phyloP scores from a whole-genome alignment of 352 stramenopile genomes.

The Thalassiosira mediterranea region DNA sequence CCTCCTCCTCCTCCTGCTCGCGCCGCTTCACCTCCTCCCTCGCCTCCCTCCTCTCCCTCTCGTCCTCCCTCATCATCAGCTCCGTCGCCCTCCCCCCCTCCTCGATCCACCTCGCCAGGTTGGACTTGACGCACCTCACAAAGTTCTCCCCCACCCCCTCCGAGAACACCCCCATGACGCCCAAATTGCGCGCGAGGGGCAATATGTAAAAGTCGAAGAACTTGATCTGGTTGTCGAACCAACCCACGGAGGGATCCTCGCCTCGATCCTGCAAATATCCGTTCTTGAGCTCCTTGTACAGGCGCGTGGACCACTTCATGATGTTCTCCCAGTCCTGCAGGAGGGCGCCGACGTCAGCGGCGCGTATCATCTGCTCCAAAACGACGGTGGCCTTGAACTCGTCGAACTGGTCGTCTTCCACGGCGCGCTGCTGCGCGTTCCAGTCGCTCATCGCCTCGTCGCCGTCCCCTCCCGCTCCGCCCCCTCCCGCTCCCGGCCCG shows the following conservation, averaged over 20 bases:
- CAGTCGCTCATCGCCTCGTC: slow-evolving; percentile 2
- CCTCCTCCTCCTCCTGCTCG: too few relatives aligned
- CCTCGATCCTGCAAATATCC: slow-evolving; percentile 24
- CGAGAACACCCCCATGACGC: slow-evolving; percentile 41
- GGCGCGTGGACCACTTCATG: slow-evolving; percentile 37
- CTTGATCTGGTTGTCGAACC: slow-evolving; percentile 57
- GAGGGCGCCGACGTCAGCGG: slow-evolving; percentile 42
- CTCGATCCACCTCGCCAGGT: slow-evolving; percentile 27
- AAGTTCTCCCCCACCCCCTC: slow-evolving; percentile 25
- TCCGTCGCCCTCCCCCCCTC: slow-evolving; percentile 9
- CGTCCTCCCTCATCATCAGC: slow-evolving; percentile 9
- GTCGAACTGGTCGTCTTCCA: slow-evolving; percentile 39
- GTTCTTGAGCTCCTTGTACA: slow-evolving; percentile 50
- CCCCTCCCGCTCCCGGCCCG: too few relatives aligned
- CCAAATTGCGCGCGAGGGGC: slow-evolving; percentile 47
- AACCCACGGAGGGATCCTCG: slow-evolving; percentile 40
- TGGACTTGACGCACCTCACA: slow-evolving; percentile 14
- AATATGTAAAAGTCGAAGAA: slow-evolving; percentile 57
- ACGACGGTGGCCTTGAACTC: slow-evolving; percentile 51
- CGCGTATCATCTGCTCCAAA: slow-evolving; percentile 48
- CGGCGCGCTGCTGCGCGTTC: too few relatives aligned
- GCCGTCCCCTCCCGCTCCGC: too few relatives aligned
- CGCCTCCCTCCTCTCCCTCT: too few relatives aligned
- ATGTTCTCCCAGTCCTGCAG: slow-evolving; percentile 56
- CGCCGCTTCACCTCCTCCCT: too few relatives aligned